Base-by-base conservation (phyloP, 108 stramenopile species). In the Skeletonema marinoi region DNA sequence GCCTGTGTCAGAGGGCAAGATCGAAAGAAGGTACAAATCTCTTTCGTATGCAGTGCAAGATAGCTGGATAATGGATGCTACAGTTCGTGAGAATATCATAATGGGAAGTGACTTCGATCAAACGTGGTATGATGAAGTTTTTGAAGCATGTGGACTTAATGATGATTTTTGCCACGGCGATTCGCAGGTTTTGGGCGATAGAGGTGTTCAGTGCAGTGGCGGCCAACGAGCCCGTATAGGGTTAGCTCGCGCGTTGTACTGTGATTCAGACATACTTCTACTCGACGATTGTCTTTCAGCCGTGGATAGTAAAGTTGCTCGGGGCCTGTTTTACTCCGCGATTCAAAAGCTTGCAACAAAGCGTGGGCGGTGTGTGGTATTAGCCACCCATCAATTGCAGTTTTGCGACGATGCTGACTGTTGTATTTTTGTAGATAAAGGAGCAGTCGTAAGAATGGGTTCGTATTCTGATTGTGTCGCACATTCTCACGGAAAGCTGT, bases 371-470 rank as follows among this genome's bases (percentile, higher is more conserved):
- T 81, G 86, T 72, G 87, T 89, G 16, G 58, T 97, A 31, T 74
- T 97, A 32, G 94, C 90, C 3, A 94, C 94, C 35, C 96, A 97
- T 78, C 94, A 96, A 80, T 92, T 94, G 35, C 94, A 95, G 66
- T 90, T 90, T 71, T 84, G 81, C 74, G 63, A 36, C 31, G 84
- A 87, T 11, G 54, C 71, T n/a, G 54, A 71, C 19, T 62, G 70
- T 0, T 89, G 87, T 73, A 87, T 96, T 10, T 61, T 95, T 17
- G 66, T 98, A 72, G 74, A 69, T 13, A 65, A 75, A 50, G 90
- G 93, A 14, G 59, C 35, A 31, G 73, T 91, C 5, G 68, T 44
- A 2, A 82, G 75, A 29, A 35, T 70, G 33, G 95, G 95, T 8
- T 75, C 73, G 30, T 93, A 88, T 74, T 63, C 58, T 17, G 83